Evolutionary conservation across 176 grass and related monocot species (phyloP), one percentile per base, ranked within the genome.

Genomic region (Typha latifolia): DNA sequence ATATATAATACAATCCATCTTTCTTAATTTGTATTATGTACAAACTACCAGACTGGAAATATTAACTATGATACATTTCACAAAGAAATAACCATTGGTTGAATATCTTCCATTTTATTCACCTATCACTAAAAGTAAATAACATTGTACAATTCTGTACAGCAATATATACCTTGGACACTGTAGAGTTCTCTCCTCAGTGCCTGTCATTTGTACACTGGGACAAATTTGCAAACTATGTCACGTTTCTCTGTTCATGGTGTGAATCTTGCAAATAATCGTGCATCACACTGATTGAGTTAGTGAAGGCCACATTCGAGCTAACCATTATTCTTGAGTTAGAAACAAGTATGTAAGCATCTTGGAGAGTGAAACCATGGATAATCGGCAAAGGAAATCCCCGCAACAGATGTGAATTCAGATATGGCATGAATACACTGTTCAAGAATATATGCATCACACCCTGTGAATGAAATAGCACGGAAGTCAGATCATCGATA

Each of bases 371-470:
- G 74, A 92, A 97, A 3, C 81, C 94, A 61, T 84, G 66, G 63
- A 92, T 82, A 49, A 92, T 86, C 0, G 89, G 94, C 66, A 97
- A 75, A 32, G 66, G 83, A 65, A 97, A 89, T 49, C 94, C 85
- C 67, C 71, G 57, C 50, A 48, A 64, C 16, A 92, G 78, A 77
- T 90, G 90, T 3, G 71, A 75, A 57, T 97, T 97, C 63, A 92
- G 67, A 63, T 90, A 97, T 20, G 94, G 94, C 37, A 97, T 74
- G 57, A 91, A 87, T 72, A 92, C 65, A 1, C 11, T 71, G 85
- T 87, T 92, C 64, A 97, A 73, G 27, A 97, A 75, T 59, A 78
- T 68, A 24, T 76, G 80, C 32, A 82, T 56, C 20, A 84, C 59
- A 14, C 69, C 75, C 94, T 97, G 78, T 61, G 62, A 68, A 29